phyloP scores from a whole-genome alignment of 2,329 filamentous ascomycete genomes.

The Aspergillus thermomutatus region DNA sequence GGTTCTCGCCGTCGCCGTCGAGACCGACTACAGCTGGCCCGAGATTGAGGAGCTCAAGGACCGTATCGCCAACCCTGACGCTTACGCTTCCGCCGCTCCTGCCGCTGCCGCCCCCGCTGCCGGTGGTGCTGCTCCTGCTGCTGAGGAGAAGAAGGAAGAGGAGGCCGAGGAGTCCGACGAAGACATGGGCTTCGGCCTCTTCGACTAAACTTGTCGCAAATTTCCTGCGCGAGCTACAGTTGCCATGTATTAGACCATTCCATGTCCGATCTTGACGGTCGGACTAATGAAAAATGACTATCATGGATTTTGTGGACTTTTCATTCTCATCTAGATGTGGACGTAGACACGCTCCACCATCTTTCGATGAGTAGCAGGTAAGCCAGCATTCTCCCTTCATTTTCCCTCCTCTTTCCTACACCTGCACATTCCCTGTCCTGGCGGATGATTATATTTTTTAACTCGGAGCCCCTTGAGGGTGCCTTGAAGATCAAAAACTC shows the following conservation, averaged over 20 bases:
- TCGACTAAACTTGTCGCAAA: conserved; percentile 52
- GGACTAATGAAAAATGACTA: conserved; percentile 32
- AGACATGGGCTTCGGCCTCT: conserved; percentile 72
- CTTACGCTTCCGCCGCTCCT: conserved; percentile 82
- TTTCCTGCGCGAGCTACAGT: conserved; percentile 24
- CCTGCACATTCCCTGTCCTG: conserved; percentile 14
- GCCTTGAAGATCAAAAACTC: conserved; percentile 55
- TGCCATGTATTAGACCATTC: conserved; percentile 38
- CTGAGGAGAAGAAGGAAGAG: conserved; percentile 57
- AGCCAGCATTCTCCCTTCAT: conserved; percentile 8
- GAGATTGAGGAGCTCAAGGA: conserved; percentile 98
- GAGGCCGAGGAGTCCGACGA: conserved; percentile 65
- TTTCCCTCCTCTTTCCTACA: background rate
- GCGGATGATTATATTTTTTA: conserved; percentile 66
- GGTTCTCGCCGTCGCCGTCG: conserved; percentile 75
- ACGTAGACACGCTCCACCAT: conserved; percentile 35
- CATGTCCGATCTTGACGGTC: conserved; percentile 30
- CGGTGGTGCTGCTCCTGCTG: conserved; percentile 50
- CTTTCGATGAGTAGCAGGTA: conserved; percentile 19
- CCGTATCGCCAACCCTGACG: conserved; percentile 97
- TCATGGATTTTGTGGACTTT: conserved; percentile 21
- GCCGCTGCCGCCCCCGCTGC: conserved; percentile 56
- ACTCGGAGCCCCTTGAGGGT: conserved; percentile 50
- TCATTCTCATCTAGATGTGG: conserved; percentile 25
- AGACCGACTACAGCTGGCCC: conserved; percentile 90